Conservation (phyloP, 2,329 filamentous ascomycete genomes). For the Diplocarpon rosae region DNA sequence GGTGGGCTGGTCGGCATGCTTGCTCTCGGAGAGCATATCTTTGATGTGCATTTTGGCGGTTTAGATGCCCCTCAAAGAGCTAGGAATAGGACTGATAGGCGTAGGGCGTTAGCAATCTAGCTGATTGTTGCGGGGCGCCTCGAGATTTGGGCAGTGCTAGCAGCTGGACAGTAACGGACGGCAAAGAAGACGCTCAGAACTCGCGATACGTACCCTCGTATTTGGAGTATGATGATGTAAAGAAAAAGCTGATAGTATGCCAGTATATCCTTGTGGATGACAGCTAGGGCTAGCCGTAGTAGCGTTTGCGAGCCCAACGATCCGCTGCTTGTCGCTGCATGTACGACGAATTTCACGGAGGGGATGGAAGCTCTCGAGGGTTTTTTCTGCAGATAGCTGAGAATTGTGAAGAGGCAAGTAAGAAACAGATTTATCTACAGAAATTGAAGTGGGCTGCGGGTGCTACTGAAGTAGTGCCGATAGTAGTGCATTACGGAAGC, state of each 20-base stretch:
- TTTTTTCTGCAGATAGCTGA: neutral
- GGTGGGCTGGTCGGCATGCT: conserved; percentile 67
- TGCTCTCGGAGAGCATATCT: conserved; percentile 76
- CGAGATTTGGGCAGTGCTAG: neutral
- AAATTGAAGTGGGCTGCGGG: neutral
- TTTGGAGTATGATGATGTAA: neutral
- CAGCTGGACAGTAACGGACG: too few species aligned
- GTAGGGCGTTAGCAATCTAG: neutral
- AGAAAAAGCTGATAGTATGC: neutral
- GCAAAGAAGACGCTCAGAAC: too few species aligned
- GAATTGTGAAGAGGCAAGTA: neutral
- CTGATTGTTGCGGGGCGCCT: neutral
- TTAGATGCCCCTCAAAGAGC: conserved; percentile 3
- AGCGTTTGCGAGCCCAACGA: conserved; percentile 35
- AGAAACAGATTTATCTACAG: neutral
- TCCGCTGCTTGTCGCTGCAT: conserved; percentile 44
- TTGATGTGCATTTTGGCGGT: conserved; percentile 77
- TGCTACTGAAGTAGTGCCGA: too few species aligned
- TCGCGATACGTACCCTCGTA: neutral
- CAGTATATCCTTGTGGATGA: conserved; percentile 3
- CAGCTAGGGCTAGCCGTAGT: conserved; percentile 30
- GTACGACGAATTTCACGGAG: conserved; percentile 25
- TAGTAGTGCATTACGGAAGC: too few species aligned
- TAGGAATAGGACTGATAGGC: neutral
- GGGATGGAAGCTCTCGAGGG: neutral